These are phyloP conservation scores for Penicillium coffeae DNA, from an alignment of 495 filamentous ascomycete species.

Conservation along the genomic window DNA sequence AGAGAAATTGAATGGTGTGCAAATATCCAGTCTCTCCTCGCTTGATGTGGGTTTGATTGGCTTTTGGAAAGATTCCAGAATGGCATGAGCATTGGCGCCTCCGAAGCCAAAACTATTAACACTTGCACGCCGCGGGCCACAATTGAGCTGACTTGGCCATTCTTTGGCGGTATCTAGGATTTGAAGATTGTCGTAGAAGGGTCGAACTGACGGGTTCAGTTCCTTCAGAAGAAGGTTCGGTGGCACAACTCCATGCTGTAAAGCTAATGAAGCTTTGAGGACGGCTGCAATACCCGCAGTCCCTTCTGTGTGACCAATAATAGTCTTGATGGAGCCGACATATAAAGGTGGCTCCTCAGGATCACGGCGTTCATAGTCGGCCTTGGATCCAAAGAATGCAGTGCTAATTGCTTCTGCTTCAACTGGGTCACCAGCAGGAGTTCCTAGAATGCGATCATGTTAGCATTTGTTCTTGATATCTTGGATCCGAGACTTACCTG, in stretches of 20 bases:
- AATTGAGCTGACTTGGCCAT: conserved; percentile 10
- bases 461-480: background rate
- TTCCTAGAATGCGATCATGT: conserved; percentile 22
- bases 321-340: conserved; percentile 53
- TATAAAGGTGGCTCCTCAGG: conserved; percentile 30
- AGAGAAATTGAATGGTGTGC: conserved; percentile 25
- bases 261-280: conserved; percentile 31
- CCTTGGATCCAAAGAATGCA: conserved; percentile 28
- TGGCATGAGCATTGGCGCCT: conserved; percentile 60
- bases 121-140: conserved; percentile 26
- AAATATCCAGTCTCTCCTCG: background rate
- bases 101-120: conserved; percentile 57
- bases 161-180: conserved; percentile 11
- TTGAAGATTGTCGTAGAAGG: conserved; percentile 32
- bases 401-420: conserved; percentile 34
- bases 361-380: conserved; percentile 31
- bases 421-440: conserved; percentile 37
- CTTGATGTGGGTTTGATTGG: too few relatives aligned
- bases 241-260: conserved; percentile 50
- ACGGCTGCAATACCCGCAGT: conserved; percentile 54
- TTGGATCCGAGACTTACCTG: conserved; percentile 12
- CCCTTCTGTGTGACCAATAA: conserved; percentile 56
- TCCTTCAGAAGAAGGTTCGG: conserved; percentile 55
- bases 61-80: conserved; percentile 44
- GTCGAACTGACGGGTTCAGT: conserved; percentile 31